Conservation (phyloP, 2,329 filamentous ascomycete species). For the Aspergillus sp. region DNA sequence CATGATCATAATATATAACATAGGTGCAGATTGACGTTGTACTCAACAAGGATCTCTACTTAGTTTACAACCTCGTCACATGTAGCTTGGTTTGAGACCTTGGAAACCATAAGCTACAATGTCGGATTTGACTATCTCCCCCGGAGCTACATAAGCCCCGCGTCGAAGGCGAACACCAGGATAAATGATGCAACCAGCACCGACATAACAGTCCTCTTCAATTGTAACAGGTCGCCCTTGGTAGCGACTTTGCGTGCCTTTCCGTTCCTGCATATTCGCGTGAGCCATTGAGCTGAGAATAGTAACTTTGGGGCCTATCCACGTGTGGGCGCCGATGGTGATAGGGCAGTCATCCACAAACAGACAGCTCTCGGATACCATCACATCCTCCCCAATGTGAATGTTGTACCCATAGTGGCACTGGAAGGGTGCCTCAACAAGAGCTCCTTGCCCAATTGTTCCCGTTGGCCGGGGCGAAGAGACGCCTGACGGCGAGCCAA, state of each 20-base stretch:
- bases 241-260: conserved; percentile 71
- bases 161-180: conserved; percentile 44
- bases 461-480: conserved; percentile 54
- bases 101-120: conserved; percentile 45
- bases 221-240: conserved; percentile 72
- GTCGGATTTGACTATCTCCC: conserved; percentile 45
- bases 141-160: conserved; percentile 46
- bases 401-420: conserved; percentile 98
- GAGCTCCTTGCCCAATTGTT: conserved; percentile 70
- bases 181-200: conserved; percentile 60
- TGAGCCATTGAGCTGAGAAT: conserved; percentile 75
- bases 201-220: conserved; percentile 69
- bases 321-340: conserved; percentile 68
- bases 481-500: conserved; percentile 53
- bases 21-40: neutral
- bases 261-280: conserved; percentile 69
- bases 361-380: conserved; percentile 78
- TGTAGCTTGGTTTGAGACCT: conserved; percentile 42
- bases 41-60: neutral
- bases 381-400: conserved; percentile 78
- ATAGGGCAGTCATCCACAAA: conserved; percentile 86
- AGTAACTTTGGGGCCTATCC: conserved; percentile 79
- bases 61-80: conserved; percentile 22
- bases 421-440: conserved; percentile 83
- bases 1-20: neutral